Base-by-base conservation (phyloP, 1,284 basidiomycete species). In the Puccinia triticina region DNA sequence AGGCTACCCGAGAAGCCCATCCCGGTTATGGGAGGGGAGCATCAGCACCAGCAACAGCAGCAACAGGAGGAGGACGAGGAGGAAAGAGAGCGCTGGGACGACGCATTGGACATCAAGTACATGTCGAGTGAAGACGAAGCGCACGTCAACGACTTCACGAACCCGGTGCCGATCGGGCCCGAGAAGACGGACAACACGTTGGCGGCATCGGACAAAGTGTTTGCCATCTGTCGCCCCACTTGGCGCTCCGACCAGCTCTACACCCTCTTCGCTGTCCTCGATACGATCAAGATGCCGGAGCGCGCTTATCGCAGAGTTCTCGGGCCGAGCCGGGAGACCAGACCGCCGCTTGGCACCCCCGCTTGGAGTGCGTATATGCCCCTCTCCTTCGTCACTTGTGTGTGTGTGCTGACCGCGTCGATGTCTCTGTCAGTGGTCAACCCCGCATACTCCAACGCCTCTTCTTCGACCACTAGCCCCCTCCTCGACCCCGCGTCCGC, bases 111-210 rank as follows among this genome's bases (percentile, higher is more conserved):
- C 46, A 69, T 80, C 23, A 80, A 72, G 43, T 80, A 80, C 32
- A 80, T 80, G 77, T 80, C 77, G 29, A 80, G 77, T 48, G 77
- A 80, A 53, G 77, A 80, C 32, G 77, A 80, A n/a, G 66, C 48
- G 18, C 55, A 80, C 26, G 29, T 72, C n/a, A 23, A 72, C 48
- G 77, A 80, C 26, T 80, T 80, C 48, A 32, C 57, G 32, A 80
- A 72, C 32, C 77, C 77, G 53, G 37, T 80, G 5, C n/a, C 67
- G 29, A 46, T 80, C 1, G 77, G 77, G 2, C n/a, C 77, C 4
- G 77, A 80, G 16, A 69, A 69, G 37, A 12, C 67, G 0, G 77
- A 75, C 34, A 78, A 66, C 46, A 80, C 50, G 23, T 34, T 80
- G 3, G 64, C 77, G 34, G 26, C 55, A n/a, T 80, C 77, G 21